Evolutionary conservation across 345 rosid species (phyloP).

Genomic region (Lepidium didymum): DNA sequence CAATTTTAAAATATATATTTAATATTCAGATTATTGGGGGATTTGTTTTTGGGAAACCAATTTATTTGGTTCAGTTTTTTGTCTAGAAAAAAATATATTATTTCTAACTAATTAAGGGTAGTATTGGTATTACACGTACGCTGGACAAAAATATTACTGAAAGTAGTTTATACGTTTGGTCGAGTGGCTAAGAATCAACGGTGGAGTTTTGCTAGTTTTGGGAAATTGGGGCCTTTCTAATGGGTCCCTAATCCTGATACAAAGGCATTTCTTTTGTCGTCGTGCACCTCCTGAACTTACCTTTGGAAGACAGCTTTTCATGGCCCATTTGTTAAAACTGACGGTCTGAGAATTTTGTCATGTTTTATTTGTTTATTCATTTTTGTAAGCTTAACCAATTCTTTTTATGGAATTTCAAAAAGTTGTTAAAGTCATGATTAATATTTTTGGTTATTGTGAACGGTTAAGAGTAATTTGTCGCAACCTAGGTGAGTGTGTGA

Average conservation of each 20-base stretch:
- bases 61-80: too few relatives aligned
- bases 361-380: not conserved
- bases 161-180: conserved; percentile 2
- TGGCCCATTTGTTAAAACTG: conserved; percentile 15
- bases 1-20: too few relatives aligned
- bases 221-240: not conserved
- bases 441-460: not conserved
- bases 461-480: conserved; percentile 11
- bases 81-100: too few relatives aligned
- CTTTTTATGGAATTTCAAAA: not conserved
- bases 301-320: conserved; percentile 11
- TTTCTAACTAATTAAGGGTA: too few relatives aligned
- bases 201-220: conserved; percentile 1
- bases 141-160: too few relatives aligned
- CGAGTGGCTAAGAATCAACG: conserved; percentile 16
- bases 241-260: not conserved
- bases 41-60: too few relatives aligned
- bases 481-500: conserved; percentile 3
- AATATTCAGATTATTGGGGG: too few relatives aligned
- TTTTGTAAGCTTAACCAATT: not conserved
- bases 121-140: too few relatives aligned
- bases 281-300: conserved; percentile 1
- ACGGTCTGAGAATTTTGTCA: conserved; percentile 5
- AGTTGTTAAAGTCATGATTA: not conserved
- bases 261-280: conserved; percentile 5